phyloP scores from a whole-genome alignment of 805 yeast species.

The Cyberlindnera suaveolens region DNA sequence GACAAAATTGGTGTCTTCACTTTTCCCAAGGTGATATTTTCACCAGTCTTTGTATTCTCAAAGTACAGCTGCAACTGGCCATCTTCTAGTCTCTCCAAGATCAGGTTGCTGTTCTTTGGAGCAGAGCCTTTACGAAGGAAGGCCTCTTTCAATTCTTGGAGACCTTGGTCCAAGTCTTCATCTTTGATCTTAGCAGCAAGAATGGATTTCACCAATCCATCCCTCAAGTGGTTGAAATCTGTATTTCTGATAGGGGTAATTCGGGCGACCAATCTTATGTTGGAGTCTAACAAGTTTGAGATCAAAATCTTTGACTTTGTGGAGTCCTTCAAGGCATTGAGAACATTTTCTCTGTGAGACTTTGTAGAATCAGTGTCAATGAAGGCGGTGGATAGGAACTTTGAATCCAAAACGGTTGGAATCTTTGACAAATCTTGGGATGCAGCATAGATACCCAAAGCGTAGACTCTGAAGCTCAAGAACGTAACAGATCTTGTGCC shows the following conservation, averaged over 20 bases:
- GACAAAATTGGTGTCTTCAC: conserved; percentile 59
- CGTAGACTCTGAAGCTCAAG: conserved; percentile 77
- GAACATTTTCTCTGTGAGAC: conserved; percentile 35
- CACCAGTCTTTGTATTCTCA: conserved; percentile 33
- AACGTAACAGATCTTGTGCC: conserved; percentile 86
- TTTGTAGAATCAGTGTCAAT: conserved; percentile 28
- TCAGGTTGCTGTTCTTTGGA: conserved; percentile 63
- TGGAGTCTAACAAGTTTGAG: conserved; percentile 48
- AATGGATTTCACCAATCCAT: conserved; percentile 80
- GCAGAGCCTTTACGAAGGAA: conserved; percentile 67
- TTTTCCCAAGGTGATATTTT: conserved; percentile 41
- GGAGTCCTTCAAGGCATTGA: conserved; percentile 43
- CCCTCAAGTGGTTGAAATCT: conserved; percentile 83
- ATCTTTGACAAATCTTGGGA: conserved; percentile 43
- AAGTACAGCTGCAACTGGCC: conserved; percentile 43
- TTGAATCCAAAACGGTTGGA: conserved; percentile 37
- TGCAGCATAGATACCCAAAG: conserved; percentile 75
- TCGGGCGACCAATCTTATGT: conserved; percentile 61
- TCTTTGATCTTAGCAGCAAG: conserved; percentile 52
- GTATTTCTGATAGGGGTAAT: conserved; percentile 87
- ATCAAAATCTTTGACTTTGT: conserved; percentile 47
- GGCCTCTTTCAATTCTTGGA: conserved; percentile 56
- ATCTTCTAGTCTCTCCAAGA: conserved; percentile 44
- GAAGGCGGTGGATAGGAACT: conserved; percentile 31
- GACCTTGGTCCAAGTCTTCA: conserved; percentile 49